These are phyloP conservation scores for Backusella liffmaniae DNA, from an alignment of 192 early-diverging fungal species.

Conservation along the genomic window DNA sequence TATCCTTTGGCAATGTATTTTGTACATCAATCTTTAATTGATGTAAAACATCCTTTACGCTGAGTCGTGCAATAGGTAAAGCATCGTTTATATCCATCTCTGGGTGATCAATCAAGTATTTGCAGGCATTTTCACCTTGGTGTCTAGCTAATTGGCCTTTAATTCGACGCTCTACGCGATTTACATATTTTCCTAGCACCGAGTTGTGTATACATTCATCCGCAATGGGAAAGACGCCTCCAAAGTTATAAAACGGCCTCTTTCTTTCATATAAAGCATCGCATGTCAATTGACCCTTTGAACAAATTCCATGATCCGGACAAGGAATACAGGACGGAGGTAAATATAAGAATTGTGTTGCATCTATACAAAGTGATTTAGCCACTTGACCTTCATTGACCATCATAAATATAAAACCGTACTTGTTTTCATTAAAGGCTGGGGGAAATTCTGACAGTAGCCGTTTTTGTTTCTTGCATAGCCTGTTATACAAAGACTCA, in stretches of 20 bases:
- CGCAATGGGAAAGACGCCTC: neutral
- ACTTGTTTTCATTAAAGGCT: constrained; percentile 8
- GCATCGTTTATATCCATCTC: neutral
- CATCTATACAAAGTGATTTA: neutral
- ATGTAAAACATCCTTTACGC: neutral
- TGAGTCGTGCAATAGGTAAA: neutral
- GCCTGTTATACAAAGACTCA: neutral
- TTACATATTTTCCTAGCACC: neutral
- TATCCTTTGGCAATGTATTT: neutral
- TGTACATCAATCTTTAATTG: neutral
- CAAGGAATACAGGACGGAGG: constrained; percentile 2
- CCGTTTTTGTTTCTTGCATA: neutral
- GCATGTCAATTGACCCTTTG: constrained; percentile 3
- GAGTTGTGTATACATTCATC: constrained; percentile 11
- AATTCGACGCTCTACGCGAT: neutral
- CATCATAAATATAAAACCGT: neutral
- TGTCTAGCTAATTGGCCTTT: neutral
- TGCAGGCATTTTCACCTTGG: neutral
- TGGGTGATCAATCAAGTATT: neutral
- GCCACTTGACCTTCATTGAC: neutral
- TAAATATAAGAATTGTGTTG: neutral
- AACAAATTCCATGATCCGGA: constrained; percentile 5
- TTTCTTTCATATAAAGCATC: constrained; percentile 1
- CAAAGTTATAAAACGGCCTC: neutral
- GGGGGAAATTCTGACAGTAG: neutral